Base-by-base conservation (phyloP, 805 yeast genomes). In the Ogataea chonburiensis region DNA sequence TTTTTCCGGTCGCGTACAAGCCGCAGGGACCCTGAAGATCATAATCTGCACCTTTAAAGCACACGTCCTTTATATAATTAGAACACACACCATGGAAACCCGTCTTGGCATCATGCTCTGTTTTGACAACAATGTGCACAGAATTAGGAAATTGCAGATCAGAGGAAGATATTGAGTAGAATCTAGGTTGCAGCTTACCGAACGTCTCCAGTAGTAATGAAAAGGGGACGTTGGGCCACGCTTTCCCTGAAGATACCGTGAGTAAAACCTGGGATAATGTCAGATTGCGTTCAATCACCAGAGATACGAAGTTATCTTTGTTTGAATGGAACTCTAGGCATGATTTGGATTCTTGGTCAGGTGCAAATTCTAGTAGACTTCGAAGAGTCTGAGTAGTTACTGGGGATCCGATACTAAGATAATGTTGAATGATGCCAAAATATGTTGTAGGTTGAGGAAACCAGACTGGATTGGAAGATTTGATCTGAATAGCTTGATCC, bases 111-210 rank as follows among this genome's bases (percentile, higher is more conserved):
- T 66, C 68, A 24, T 19, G 13, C 5, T 18, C 10, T 9, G 28
- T 31, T 27, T 85, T 91, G 2, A 95, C 91, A 11, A 96, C 83
- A 35, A 88, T 69, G 45, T 83, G 81, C 35, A 84, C 72, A 12
- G 66, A 65, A 16, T 81, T 78, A 47, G 83, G 86, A 29, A 73
- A 68, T 30, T 71, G 56, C 3, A 87, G 73, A 18, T 41, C 43
- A 7, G 96, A 85, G 1, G 96, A 87, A 1, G 96, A 85, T 47
- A 89, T 91, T 12, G 97, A 91, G 64, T 89, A 89, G 63, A 80
- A 87, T 58, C 98, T 83, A 25, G 97, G 95, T 56, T 81, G 86
- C 53, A 91, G 67, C 46, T 76, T 81, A 26, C 89, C 77, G 38
- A 91, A 60, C 26, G 79, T 68, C 66, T 89, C 98, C 48, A 89